phyloP scores from a whole-genome alignment of 768 basidiomycete genomes.

The Dentipellis fragilis region DNA sequence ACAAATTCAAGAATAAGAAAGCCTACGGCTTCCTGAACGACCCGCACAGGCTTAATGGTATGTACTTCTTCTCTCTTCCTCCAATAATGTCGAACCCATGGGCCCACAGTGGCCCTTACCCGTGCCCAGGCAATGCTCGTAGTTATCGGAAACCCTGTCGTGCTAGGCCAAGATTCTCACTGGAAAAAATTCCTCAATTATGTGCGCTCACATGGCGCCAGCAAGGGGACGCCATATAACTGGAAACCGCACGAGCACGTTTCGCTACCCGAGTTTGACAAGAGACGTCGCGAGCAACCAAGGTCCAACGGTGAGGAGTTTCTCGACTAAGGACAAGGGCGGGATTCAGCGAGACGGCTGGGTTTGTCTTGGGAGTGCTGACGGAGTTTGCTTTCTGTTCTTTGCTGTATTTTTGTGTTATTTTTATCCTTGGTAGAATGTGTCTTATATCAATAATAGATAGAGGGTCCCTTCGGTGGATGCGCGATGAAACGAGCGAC shows the following conservation, averaged over 20 bases:
- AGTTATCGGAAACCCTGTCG: slow-evolving; percentile 48
- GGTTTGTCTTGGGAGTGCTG: too few species aligned
- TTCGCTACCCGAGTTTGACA: too few species aligned
- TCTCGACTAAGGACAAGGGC: too few species aligned
- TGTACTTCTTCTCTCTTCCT: neutral
- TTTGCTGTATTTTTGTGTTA: too few species aligned
- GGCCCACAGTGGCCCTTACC: slow-evolving; percentile 46
- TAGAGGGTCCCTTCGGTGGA: too few species aligned
- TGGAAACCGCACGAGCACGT: slow-evolving; percentile 23
- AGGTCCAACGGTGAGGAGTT: too few species aligned
- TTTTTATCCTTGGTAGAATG: too few species aligned
- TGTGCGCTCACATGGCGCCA: slow-evolving; percentile 38
- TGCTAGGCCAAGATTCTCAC: slow-evolving; percentile 46
- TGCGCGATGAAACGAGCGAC: too few species aligned
- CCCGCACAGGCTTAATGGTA: slow-evolving; percentile 30
- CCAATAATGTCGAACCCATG: neutral
- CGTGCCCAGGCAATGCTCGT: slow-evolving; percentile 56
- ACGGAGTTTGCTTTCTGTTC: too few species aligned
- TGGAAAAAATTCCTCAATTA: slow-evolving; percentile 57
- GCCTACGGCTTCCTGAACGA: slow-evolving; percentile 27
- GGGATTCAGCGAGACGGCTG: too few species aligned
- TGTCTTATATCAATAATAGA: too few species aligned
- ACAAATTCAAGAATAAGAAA: slow-evolving; percentile 15
- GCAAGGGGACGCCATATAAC: slow-evolving; percentile 32
- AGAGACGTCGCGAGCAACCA: too few species aligned